Base-by-base conservation (phyloP, 2,329 filamentous ascomycete genomes). In the Clonostachys byssicola region DNA sequence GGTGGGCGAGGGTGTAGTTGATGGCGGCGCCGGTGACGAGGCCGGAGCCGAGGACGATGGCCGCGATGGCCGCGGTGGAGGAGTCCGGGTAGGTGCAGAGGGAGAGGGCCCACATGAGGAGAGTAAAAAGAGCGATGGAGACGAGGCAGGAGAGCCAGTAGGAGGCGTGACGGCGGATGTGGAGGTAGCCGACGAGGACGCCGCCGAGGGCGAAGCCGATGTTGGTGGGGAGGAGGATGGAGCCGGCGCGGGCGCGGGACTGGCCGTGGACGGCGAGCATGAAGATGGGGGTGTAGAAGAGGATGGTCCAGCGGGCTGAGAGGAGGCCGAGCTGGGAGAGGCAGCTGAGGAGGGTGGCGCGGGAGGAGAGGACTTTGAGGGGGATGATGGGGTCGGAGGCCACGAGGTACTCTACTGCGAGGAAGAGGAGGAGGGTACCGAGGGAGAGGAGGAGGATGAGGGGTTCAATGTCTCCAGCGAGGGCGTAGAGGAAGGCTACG, bases 251-350 rank as follows among this genome's bases (percentile, higher is more conserved):
- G 1, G 87, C 85, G 0, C 88, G 85, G 1, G 77, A 67, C 70
- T 86, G 86, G 47, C 80, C 80, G 3, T 85, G 81, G 2, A 94
- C 85, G 5, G 88, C 86, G 48, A 94, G 81, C 34, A 88, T 86
- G 56, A 89, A 92, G 40, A 90, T 81, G 0, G 90, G 89, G 0
- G 85, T 79, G 65, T 90, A 95, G 70, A 91, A 94, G 8, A 95
- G 73, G 3, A 95, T 76, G 7, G 77, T 77, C 89, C 89, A 95
- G 48, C 90, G 84, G 3, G 86, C 78, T 60, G 88, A 83, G 88
- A 95, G 92, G 61, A 90, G 78, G 17, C 86, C 83, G 0, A 92
- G 75, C 44, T 90, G 88, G 2, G 85, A 78, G 18, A 92, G 58
- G 59, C 89, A 92, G 2, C 86, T 86, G 18, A 92, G 67, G 5